Evolutionary conservation across 2,329 filamentous ascomycete genomes (phyloP).

Genomic region (Furcasterigmium sp.): DNA sequence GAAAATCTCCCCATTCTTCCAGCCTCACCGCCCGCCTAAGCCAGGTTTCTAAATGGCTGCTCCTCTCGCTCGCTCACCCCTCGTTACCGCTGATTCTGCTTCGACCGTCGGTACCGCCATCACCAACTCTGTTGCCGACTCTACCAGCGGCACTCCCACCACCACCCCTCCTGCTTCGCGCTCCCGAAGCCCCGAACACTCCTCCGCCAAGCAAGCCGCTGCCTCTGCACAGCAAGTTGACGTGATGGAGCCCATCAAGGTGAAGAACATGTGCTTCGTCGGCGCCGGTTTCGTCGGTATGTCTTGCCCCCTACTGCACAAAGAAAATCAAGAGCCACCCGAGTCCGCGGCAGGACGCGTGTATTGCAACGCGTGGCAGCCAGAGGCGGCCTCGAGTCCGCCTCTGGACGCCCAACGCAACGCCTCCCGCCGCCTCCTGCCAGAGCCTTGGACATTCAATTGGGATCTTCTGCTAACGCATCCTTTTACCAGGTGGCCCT

Average conservation of each 20-base stretch:
- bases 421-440: too few relatives aligned
- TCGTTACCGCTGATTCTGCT: conserved; percentile 7
- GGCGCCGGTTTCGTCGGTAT: conserved; percentile 72
- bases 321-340: too few relatives aligned
- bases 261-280: conserved; percentile 62
- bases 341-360: background rate
- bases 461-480: conserved; percentile 2
- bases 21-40: background rate
- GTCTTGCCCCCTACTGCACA: conserved; percentile 28
- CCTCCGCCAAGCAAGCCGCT: background rate
- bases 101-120: conserved; percentile 10
- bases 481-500: conserved; percentile 52
- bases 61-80: conserved; percentile 3
- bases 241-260: conserved; percentile 10
- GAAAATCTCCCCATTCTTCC: background rate
- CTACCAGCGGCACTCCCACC: conserved; percentile 11
- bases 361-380: too few relatives aligned
- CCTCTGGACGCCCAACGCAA: too few relatives aligned
- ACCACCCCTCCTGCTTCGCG: conserved; percentile 12
- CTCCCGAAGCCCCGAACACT: conserved; percentile 10
- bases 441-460: background rate
- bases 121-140: conserved; percentile 11
- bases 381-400: background rate
- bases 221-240: conserved; percentile 6
- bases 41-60: conserved; percentile 10